Conservation (phyloP, 495 filamentous ascomycete species). For the Xylona heveae region DNA sequence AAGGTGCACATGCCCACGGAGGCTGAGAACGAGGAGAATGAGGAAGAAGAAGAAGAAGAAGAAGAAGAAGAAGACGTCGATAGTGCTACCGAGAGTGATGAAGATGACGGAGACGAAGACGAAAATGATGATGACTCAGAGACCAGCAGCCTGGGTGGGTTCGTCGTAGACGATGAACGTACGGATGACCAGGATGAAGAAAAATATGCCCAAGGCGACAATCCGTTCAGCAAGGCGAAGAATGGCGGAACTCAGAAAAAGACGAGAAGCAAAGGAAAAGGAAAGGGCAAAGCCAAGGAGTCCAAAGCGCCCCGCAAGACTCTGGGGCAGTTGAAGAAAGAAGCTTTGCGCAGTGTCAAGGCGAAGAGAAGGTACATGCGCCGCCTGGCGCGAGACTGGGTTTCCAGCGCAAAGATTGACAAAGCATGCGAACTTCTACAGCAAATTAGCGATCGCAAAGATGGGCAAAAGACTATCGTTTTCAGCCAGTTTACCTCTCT, state of each 20-base stretch:
- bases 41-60: constrained; percentile 12
- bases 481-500: constrained; percentile 87
- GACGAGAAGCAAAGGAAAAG: constrained; percentile 10
- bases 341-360: constrained; percentile 33
- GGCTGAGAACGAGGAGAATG: constrained; percentile 10
- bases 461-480: constrained; percentile 63
- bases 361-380: constrained; percentile 47
- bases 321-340: constrained; percentile 43
- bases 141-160: constrained; percentile 14
- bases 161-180: constrained; percentile 19
- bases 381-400: constrained; percentile 40
- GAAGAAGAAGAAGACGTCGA: constrained; percentile 14
- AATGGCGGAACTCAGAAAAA: constrained; percentile 10
- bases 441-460: constrained; percentile 21
- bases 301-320: constrained; percentile 21
- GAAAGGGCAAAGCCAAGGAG: constrained; percentile 21
- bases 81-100: constrained; percentile 6
- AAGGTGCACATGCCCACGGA: constrained; percentile 41
- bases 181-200: constrained; percentile 20
- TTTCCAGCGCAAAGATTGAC: constrained; percentile 58
- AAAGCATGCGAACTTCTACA: constrained; percentile 51
- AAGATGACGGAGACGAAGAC: constrained; percentile 10
- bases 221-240: constrained; percentile 15
- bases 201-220: constrained; percentile 28
- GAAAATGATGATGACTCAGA: constrained; percentile 15